phyloP scores from a whole-genome alignment of 2,329 filamentous ascomycete species.

The Trichoderma endophyticum region DNA sequence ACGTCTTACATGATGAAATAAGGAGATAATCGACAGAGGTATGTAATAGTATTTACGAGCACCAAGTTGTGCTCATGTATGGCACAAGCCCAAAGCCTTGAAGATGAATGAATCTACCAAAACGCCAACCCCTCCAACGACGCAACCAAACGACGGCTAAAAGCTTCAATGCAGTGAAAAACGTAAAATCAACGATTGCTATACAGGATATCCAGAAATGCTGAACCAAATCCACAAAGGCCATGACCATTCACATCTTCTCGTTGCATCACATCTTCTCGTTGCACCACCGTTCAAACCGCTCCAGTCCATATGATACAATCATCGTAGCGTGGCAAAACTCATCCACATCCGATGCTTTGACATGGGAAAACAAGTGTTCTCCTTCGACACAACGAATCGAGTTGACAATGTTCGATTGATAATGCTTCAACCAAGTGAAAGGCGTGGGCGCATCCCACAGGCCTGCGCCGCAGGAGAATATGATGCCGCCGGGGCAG shows the following conservation, averaged over 20 bases:
- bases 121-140: not conserved
- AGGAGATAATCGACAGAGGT: not conserved
- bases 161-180: not conserved
- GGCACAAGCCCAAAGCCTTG: not conserved
- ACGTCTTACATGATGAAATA: not conserved
- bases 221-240: not conserved
- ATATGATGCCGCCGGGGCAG: not conserved
- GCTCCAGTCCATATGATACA: conserved; percentile 1
- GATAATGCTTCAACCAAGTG: not conserved
- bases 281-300: conserved; percentile 6
- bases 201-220: not conserved
- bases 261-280: conserved; percentile 3
- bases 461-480: not conserved
- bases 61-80: not conserved
- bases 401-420: not conserved
- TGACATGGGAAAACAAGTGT: not conserved
- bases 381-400: conserved; percentile 1
- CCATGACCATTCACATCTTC: not conserved
- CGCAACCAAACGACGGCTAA: not conserved
- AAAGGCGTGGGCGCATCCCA: not conserved
- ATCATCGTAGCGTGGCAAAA: conserved; percentile 9
- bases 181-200: not conserved
- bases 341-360: conserved; percentile 1
- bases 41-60: too few species aligned
- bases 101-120: not conserved